A percentile compares a stretch with the other conserved stretches of the same genome.
phyloP scores from a whole-genome alignment of 140 eudicot genomes.

The Flaveria floridana region DNA sequence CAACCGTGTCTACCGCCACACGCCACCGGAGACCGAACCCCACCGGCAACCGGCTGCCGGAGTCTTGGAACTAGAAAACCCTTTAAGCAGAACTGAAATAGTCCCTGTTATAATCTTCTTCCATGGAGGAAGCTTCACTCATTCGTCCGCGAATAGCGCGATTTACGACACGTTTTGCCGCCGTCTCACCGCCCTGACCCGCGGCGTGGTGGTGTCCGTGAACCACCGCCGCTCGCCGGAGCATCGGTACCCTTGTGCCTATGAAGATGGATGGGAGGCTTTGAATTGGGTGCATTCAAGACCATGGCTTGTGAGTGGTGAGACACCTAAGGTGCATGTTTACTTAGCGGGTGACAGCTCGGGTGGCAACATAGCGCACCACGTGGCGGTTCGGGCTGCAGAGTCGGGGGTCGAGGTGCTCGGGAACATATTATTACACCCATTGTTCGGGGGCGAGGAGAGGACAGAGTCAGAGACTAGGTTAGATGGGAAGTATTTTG shows the following conservation, averaged over 20 bases:
- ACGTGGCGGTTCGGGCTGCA: conserved; percentile 69
- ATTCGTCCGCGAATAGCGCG: conserved; percentile 89
- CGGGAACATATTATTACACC: conserved; percentile 69
- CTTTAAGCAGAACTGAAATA: conserved; percentile 57
- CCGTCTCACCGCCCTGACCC: conserved; percentile 60
- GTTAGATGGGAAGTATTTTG: conserved; percentile 76
- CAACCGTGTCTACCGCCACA: conserved; percentile 59
- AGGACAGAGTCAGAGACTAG: conserved; percentile 64
- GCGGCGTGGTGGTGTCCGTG: conserved; percentile 77
- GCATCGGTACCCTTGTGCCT: conserved; percentile 13
- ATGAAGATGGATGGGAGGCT: conserved; percentile 9
- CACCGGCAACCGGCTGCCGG: conserved; percentile 31
- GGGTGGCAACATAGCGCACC: conserved; percentile 72
- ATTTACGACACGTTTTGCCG: conserved; percentile 86
- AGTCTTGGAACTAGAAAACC: conserved; percentile 54
- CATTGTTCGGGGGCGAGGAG: conserved; percentile 68
- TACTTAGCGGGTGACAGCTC: conserved; percentile 40
- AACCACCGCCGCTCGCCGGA: conserved; percentile 46
- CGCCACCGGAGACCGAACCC: conserved; percentile 42
- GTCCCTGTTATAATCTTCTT: conserved; percentile 81
- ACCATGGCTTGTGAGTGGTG: not conserved
- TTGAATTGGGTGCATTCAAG: conserved; percentile 7
- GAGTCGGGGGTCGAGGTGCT: conserved; percentile 54
- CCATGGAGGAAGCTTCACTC: conserved; percentile 92
- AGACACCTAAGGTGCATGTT: conserved; percentile 32